Evolutionary conservation across 768 basidiomycete species (phyloP).

Genomic region (Tylopilus felleus): DNA sequence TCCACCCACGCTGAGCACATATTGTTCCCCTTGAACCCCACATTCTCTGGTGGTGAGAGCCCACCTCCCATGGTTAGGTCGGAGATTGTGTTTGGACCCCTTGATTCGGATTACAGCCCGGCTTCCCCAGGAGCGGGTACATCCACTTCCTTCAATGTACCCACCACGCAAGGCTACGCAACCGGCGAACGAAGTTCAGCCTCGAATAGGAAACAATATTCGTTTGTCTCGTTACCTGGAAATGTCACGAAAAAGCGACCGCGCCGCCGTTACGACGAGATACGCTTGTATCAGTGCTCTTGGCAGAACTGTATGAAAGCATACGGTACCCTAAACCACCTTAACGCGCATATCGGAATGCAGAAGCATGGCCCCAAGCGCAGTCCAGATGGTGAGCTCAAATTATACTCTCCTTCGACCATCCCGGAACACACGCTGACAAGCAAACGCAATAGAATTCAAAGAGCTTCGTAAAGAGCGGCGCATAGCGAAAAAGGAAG

Average conservation of each 20-base stretch:
- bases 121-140: conserved; percentile 63
- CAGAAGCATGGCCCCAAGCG: conserved; percentile 93
- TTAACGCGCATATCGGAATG: conserved; percentile 97
- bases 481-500: conserved; percentile 90
- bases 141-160: conserved; percentile 49
- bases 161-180: conserved; percentile 22
- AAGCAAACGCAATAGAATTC: conserved; percentile 74
- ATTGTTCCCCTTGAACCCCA: conserved; percentile 52
- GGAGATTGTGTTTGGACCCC: conserved; percentile 40
- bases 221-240: conserved; percentile 78
- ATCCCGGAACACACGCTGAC: conserved; percentile 10
- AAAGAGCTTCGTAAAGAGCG: conserved; percentile 96
- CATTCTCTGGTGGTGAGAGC: conserved; percentile 44
- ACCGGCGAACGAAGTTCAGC: conserved; percentile 28
- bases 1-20: too few relatives aligned
- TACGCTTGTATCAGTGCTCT: conserved; percentile 86
- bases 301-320: conserved; percentile 76
- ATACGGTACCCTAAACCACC: conserved; percentile 93
- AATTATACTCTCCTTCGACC: background rate
- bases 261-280: conserved; percentile 89
- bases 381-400: conserved; percentile 75
- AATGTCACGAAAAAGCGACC: conserved; percentile 81
- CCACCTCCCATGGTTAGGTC: conserved; percentile 33
- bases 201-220: conserved; percentile 66
- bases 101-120: conserved; percentile 51